Evolutionary conservation across 108 stramenopile genomes (phyloP).

Genomic region (Seminavis robusta): DNA sequence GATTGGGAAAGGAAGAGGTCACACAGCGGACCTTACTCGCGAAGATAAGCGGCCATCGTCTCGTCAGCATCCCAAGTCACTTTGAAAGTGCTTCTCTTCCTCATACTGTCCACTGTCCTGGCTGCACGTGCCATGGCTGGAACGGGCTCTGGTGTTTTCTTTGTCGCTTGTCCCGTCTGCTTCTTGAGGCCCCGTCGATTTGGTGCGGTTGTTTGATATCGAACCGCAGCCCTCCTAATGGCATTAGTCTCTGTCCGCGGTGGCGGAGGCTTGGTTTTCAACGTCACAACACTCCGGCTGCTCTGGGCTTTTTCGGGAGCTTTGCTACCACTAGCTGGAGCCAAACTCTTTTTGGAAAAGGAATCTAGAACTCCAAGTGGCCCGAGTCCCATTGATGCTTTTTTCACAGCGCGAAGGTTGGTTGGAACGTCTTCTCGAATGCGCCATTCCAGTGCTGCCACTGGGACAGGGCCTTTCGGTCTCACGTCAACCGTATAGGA

Average conservation of each 20-base stretch:
- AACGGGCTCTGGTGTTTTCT: not conserved
- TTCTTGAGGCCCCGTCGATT: too few relatives aligned
- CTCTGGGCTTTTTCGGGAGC: not conserved
- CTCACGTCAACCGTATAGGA: constrained; percentile 82
- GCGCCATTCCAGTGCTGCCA: constrained; percentile 90
- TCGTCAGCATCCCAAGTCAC: constrained; percentile 60
- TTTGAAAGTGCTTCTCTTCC: not conserved
- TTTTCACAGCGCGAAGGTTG: constrained; percentile 83
- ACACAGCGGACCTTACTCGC: too few relatives aligned
- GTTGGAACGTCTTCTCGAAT: constrained; percentile 93
- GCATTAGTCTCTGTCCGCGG: too few relatives aligned
- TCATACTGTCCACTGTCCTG: not conserved
- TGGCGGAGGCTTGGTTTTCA: not conserved
- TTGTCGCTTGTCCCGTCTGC: too few relatives aligned
- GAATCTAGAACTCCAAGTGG: constrained; percentile 27
- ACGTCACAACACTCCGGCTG: not conserved
- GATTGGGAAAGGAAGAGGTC: too few relatives aligned
- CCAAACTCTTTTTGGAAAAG: not conserved
- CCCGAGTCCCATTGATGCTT: constrained; percentile 65
- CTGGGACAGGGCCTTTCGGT: constrained; percentile 93
- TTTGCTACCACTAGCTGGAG: not conserved
- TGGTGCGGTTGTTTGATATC: too few relatives aligned
- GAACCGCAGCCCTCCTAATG: too few relatives aligned
- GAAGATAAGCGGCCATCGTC: constrained; percentile 74
- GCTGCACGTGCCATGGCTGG: not conserved